These are phyloP conservation scores for Flaveria linearis DNA, from an alignment of 129 eudicot genomes.

Conservation along the genomic window DNA sequence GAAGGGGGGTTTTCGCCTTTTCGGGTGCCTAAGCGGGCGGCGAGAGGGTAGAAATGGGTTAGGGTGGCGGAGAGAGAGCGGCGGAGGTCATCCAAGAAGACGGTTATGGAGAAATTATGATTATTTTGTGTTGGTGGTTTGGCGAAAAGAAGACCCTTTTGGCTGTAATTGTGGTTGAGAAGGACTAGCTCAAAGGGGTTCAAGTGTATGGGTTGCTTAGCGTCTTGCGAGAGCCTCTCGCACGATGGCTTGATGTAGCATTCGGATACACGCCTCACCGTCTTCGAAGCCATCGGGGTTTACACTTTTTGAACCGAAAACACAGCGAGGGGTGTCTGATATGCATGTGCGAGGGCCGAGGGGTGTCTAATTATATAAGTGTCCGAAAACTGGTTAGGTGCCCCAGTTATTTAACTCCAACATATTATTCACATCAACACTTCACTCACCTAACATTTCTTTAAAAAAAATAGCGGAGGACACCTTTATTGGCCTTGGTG, in stretches of 20 bases:
- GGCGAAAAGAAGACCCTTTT: constrained; percentile 51
- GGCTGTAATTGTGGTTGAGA: constrained; percentile 47
- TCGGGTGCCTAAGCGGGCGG: constrained; percentile 46
- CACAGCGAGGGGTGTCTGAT: background rate
- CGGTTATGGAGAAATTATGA: constrained; percentile 28
- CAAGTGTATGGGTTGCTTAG: constrained; percentile 42
- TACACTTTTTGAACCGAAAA: too few species aligned
- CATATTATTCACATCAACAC: too few species aligned
- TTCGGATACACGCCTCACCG: constrained; percentile 41
- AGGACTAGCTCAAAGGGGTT: constrained; percentile 40
- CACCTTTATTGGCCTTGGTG: too few species aligned
- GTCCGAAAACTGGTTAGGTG: too few species aligned
- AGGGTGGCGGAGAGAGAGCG: constrained; percentile 46
- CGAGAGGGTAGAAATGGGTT: constrained; percentile 47
- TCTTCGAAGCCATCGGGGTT: background rate
- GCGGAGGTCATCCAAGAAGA: constrained; percentile 40
- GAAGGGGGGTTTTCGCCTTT: constrained; percentile 39
- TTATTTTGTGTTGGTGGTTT: constrained; percentile 28
- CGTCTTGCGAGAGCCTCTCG: constrained; percentile 3
- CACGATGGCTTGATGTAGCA: constrained; percentile 45
- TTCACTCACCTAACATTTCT: too few species aligned
- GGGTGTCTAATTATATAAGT: too few species aligned
- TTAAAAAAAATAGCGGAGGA: too few species aligned
- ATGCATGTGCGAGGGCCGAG: too few species aligned
- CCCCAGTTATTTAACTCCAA: too few species aligned